Percentiles rank a stretch among this genome's conserved stretches.
These are phyloP conservation scores for Ophiocytium majus DNA, from an alignment of 352 stramenopile genomes.

Conservation along the genomic window DNA sequence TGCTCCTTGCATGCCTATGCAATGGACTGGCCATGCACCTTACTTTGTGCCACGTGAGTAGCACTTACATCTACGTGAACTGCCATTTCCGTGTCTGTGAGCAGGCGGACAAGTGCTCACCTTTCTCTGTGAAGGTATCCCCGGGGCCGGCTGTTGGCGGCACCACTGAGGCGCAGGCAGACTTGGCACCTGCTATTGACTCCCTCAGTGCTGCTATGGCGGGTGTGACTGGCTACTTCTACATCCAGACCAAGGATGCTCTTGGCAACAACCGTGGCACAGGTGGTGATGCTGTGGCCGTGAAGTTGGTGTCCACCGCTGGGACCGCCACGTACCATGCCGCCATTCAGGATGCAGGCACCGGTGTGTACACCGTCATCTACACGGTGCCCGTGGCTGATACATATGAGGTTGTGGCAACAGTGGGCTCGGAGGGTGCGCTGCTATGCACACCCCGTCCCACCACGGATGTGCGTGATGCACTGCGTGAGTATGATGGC, in stretches of 20 bases:
- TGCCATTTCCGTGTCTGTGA: conserved; percentile 25
- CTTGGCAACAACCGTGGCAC: conserved; percentile 77
- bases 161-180: conserved; percentile 79
- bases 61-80: too few relatives aligned
- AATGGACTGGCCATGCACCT: too few relatives aligned
- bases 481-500: conserved; percentile 67
- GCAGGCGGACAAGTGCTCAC: conserved; percentile 84
- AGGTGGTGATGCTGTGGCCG: conserved; percentile 74
- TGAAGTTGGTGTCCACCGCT: conserved; percentile 69
- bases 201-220: conserved; percentile 81
- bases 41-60: too few relatives aligned
- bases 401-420: conserved; percentile 73
- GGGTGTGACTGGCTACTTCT: conserved; percentile 83
- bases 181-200: conserved; percentile 64
- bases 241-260: conserved; percentile 84
- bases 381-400: conserved; percentile 86
- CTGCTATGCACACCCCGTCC: conserved; percentile 74
- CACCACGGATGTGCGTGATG: conserved; percentile 33
- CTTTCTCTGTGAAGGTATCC: conserved; percentile 73
- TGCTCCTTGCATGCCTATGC: too few relatives aligned
- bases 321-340: conserved; percentile 72
- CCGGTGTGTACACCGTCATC: conserved; percentile 82
- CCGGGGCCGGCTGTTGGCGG: conserved; percentile 79
- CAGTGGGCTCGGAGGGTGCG: conserved; percentile 75
- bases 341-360: conserved; percentile 63